Base-by-base conservation (phyloP, 768 basidiomycete species). In the Mycena leptocephala region DNA sequence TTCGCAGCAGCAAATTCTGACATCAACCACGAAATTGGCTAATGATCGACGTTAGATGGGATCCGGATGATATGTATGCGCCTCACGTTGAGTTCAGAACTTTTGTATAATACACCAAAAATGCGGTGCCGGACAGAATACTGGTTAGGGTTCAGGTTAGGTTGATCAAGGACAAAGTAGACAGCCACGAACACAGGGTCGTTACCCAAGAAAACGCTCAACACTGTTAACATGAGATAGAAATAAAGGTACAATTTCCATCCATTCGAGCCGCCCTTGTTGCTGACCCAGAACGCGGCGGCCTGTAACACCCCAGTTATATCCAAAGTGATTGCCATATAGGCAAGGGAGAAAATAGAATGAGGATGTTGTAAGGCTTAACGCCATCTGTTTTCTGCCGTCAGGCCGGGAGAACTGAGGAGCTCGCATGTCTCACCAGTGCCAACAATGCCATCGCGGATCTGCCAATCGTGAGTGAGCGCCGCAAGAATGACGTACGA, bases 281-380 rank as follows among this genome's bases (percentile, higher is more conserved):
- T 94, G 76, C 93, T 93, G 78, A 98, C 96, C 92, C 93, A 95
- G 85, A 96, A 97, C 0, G 97, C 97, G 1, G 97, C 92, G 18
- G 95, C 94, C 63, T 95, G 92, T 5, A 99, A 89, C 20, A 97
- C 88, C 7, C 98, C 98, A 0, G 97, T 97, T 10, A 94, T 90
- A 80, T 99, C 98, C 51, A 99, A 89, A 0, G 97, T 96, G 39
- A 98, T 94, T 6, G 97, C 93, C 88, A 98, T 94, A 85, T 99
- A 99, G 0, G 97, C 96, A 62, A 98, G 88, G 3, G 95, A 96
- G 79, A 96, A 93, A 99, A 99, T 1, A 99, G 86, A 30, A 96
- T 95, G 83, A 99, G 91, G 77, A 99, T 97, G 82, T 98, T 96
- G 81, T 97, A 95, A 0, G 97, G 97, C 78, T 95, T 92, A 30